These are phyloP conservation scores for Leccinum ochraceum DNA, from an alignment of 768 basidiomycete species.

Conservation along the genomic window DNA sequence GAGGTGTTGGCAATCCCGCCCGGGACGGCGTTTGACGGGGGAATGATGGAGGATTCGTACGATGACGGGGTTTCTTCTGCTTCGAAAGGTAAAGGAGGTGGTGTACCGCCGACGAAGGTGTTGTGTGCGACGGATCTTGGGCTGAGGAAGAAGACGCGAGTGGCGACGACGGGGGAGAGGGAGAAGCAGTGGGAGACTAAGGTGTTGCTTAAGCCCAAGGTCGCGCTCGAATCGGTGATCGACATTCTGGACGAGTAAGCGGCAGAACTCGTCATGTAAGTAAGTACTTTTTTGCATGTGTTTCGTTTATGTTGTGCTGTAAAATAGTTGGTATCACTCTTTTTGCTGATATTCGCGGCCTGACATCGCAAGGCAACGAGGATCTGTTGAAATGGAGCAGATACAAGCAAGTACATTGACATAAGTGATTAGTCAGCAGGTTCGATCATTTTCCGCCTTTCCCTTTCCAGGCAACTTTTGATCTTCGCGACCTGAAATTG, in stretches of 20 bases:
- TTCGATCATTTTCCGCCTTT: not conserved
- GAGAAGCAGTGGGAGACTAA: constrained; percentile 34
- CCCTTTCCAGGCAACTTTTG: not conserved
- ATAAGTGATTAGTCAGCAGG: not conserved
- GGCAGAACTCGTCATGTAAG: not conserved
- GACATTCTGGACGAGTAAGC: constrained; percentile 35
- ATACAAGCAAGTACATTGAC: too few species aligned
- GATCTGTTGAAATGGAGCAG: too few species aligned
- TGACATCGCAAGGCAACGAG: too few species aligned
- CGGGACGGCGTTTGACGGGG: constrained; percentile 25
- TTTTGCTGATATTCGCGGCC: too few species aligned
- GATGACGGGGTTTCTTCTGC: constrained; percentile 24
- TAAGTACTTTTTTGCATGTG: not conserved
- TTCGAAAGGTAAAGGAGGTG: constrained; percentile 4
- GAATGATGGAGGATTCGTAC: constrained; percentile 35
- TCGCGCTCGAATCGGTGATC: constrained; percentile 39
- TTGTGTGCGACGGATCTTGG: constrained; percentile 42
- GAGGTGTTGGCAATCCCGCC: constrained; percentile 32
- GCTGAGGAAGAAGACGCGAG: constrained; percentile 32
- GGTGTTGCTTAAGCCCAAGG: constrained; percentile 40
- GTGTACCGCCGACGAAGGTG: constrained; percentile 19
- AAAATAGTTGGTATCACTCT: too few species aligned
- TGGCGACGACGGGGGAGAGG: constrained; percentile 27
- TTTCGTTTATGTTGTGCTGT: not conserved
- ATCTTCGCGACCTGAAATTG: constrained; percentile 3